These are phyloP conservation scores for Saccharomycopsis sp. DNA, from an alignment of 805 yeast species.

Conservation along the genomic window DNA sequence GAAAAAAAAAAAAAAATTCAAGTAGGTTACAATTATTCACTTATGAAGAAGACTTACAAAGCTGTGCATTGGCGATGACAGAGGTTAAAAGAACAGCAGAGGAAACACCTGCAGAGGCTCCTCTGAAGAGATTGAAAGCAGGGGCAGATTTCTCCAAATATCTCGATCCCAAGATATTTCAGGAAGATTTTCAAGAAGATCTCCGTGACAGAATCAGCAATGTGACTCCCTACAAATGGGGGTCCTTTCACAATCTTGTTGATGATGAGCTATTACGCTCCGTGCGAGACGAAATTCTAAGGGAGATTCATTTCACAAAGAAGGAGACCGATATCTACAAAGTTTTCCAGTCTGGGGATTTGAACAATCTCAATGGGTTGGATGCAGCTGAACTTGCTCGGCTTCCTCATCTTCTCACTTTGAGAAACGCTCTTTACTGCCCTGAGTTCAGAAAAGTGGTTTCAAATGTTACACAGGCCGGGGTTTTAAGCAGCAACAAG, in stretches of 20 bases:
- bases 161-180: slow-evolving; percentile 35
- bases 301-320: slow-evolving; percentile 79
- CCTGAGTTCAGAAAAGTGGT: slow-evolving; percentile 74
- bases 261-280: slow-evolving; percentile 67
- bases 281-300: slow-evolving; percentile 78
- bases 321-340: slow-evolving; percentile 97
- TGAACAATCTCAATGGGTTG: slow-evolving; percentile 85
- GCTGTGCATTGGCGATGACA: no score
- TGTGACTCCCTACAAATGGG: slow-evolving; percentile 85
- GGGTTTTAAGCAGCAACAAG: slow-evolving; percentile 80
- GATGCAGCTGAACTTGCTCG: slow-evolving; percentile 64
- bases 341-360: slow-evolving; percentile 81
- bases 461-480: slow-evolving; percentile 73
- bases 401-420: slow-evolving; percentile 64
- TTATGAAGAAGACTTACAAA: no score
- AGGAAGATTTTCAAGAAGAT: slow-evolving; percentile 29
- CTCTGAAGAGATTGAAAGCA: background rate
- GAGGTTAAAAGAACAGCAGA: background rate
- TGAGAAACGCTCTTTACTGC: slow-evolving; percentile 83
- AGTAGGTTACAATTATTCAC: no score
- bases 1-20: background rate
- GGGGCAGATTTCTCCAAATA: slow-evolving; percentile 11
- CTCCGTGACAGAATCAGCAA: slow-evolving; percentile 37
- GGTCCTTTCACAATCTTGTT: slow-evolving; percentile 64
- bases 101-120: background rate